These are phyloP conservation scores for Cladosporium colombiae DNA, from an alignment of 2,329 filamentous ascomycete genomes.

Conservation along the genomic window DNA sequence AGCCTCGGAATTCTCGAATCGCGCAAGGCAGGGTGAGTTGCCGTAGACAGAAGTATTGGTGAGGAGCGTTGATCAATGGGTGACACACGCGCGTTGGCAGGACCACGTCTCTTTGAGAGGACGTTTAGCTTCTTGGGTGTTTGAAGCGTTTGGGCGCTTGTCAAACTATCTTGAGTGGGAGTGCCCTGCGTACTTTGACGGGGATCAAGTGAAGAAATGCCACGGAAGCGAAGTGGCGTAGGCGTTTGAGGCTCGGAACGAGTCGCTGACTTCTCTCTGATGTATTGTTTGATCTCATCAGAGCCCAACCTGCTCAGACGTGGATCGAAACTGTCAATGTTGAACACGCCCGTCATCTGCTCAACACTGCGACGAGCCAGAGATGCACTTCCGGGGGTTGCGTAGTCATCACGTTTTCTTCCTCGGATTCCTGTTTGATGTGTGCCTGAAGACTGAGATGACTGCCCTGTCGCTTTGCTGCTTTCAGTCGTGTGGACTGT, in stretches of 20 bases:
- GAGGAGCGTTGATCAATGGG: background rate
- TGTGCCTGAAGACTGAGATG: background rate
- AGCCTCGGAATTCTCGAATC: conserved; percentile 4
- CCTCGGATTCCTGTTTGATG: background rate
- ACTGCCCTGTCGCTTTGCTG: background rate
- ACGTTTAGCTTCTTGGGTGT: background rate
- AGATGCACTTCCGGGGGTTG: background rate
- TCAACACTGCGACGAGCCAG: background rate
- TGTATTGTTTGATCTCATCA: conserved; percentile 10
- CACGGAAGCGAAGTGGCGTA: background rate
- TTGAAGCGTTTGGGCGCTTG: background rate
- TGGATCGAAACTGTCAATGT: conserved; percentile 13
- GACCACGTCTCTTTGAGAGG: background rate
- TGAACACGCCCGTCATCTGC: conserved; percentile 7
- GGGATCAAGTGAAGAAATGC: background rate
- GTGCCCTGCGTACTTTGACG: background rate
- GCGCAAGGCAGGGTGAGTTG: conserved; percentile 4
- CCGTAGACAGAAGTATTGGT: background rate
- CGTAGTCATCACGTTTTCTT: background rate
- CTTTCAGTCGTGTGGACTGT: background rate
- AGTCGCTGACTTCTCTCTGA: background rate
- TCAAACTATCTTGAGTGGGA: background rate
- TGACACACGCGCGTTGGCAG: background rate
- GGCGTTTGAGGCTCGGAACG: background rate
- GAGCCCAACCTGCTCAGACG: conserved; percentile 14